phyloP scores from a whole-genome alignment of 2,329 filamentous ascomycete genomes.

The Ophiosphaerella korrae region DNA sequence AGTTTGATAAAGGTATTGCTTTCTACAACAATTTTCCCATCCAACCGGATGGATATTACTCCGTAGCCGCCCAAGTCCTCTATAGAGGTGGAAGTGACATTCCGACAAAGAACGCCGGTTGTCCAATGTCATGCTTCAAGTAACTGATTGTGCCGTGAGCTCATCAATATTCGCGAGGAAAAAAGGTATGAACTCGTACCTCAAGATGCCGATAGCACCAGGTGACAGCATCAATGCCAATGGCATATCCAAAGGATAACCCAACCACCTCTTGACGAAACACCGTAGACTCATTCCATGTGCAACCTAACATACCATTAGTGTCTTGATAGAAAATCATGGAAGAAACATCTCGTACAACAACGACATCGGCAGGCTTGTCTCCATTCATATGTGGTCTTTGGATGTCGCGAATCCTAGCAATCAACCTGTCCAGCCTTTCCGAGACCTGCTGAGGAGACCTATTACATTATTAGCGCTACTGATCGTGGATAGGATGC shows the following conservation, averaged over 20 bases:
- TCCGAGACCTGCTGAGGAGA: conserved; percentile 71
- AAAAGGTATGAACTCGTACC: conserved; percentile 57
- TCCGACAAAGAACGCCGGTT: conserved; percentile 79
- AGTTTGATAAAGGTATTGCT: neutral
- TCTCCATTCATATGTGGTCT: conserved; percentile 51
- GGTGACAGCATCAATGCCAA: conserved; percentile 78
- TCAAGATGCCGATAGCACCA: conserved; percentile 81
- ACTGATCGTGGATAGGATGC: neutral
- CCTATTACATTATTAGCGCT: neutral
- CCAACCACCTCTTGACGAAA: conserved; percentile 82
- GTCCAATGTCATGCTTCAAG: conserved; percentile 76
- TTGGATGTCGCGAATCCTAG: conserved; percentile 69
- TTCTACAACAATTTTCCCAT: neutral
- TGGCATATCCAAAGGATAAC: conserved; percentile 70
- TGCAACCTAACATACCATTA: conserved; percentile 59
- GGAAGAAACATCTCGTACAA: conserved; percentile 45
- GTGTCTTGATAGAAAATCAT: neutral
- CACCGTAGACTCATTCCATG: conserved; percentile 85
- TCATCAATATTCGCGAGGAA: neutral
- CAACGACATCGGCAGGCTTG: conserved; percentile 66
- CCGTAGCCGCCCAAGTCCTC: neutral
- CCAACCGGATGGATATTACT: neutral
- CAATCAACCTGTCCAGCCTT: conserved; percentile 74
- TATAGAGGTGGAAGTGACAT: conserved; percentile 62
- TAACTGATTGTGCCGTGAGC: conserved; percentile 59